Base-by-base conservation (phyloP, 257 asterid genomes). In the Vinca minor region DNA sequence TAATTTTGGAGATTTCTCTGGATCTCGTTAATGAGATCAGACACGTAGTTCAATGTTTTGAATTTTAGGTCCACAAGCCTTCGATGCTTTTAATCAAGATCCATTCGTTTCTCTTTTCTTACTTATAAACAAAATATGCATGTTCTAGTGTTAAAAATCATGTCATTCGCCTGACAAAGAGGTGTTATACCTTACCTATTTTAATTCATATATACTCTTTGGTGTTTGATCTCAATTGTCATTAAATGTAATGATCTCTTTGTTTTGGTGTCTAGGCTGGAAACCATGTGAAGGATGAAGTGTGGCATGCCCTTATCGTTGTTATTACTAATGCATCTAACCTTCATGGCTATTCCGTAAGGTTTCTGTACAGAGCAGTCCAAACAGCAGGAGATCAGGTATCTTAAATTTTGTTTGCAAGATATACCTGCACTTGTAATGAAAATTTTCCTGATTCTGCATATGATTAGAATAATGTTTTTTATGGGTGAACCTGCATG, bases 291-390 rank as follows among this genome's bases (percentile, higher is more conserved):
- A 89, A 89, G 80, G 97, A 89, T 78, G 99, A 93, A 67, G 99
- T 84, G 34, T 93, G 97, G 96, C 95, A 93, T 77, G 92, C 90
- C 29, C 95, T 93, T 60, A 81, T 93, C 29, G 87, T 93, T 53
- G 89, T 93, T 70, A 82, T 89, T 67, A 87, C 95, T 35, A 93
- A 93, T 86, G 94, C 97, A 72, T 76, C 96, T 66, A 70, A 85
- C 76, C 97, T 93, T 63, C 97, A 89, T 54, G 97, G 97, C 3
- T 89, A 89, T 74, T 60, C 95, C 44, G 96, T 89, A 63, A 85
- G 99, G 74, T 81, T 87, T 3, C 78, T 93, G 50, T 93, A 81
- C 81, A 84, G 78, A 77, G 95, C 89, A 65, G 79, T 86, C 59
- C 87, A 83, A 77, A 74, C 81, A 64, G 69, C 94, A 60, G 77